Evolutionary conservation across 768 basidiomycete genomes (phyloP).

Genomic region (Lentinus tigrinus): DNA sequence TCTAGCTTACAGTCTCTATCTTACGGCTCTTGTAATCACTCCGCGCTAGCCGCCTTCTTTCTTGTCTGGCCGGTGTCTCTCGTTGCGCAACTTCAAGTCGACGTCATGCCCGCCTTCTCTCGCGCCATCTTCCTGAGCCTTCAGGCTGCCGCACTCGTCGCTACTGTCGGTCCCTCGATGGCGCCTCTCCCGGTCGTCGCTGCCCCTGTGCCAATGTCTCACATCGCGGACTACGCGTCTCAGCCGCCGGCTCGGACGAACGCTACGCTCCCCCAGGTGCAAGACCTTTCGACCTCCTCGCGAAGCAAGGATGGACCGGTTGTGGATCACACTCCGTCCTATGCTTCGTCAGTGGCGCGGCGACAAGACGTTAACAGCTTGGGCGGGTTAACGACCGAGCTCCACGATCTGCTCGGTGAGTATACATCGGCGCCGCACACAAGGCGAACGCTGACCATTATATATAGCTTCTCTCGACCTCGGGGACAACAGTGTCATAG

Average conservation of each 20-base stretch:
- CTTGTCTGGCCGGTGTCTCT: neutral
- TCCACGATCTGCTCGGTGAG: too few relatives aligned
- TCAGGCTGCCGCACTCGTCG: conserved; percentile 39
- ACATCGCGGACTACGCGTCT: conserved; percentile 19
- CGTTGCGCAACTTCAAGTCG: conserved; percentile 6
- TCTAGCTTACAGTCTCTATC: conserved; percentile 14
- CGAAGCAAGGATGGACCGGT: neutral
- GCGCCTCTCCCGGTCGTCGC: conserved; percentile 24
- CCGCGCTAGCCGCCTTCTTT: conserved; percentile 19
- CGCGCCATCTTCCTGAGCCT: conserved; percentile 41
- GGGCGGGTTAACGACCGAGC: neutral
- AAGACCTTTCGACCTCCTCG: neutral
- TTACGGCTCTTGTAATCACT: conserved; percentile 15
- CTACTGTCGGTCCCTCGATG: conserved; percentile 31
- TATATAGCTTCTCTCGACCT: too few relatives aligned
- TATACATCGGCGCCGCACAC: too few relatives aligned
- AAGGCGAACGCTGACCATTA: too few relatives aligned
- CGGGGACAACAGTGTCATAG: neutral
- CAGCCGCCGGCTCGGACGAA: conserved; percentile 16
- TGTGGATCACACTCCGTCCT: conserved; percentile 7
- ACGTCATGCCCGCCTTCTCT: conserved; percentile 34
- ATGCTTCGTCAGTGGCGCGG: neutral
- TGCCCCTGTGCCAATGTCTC: conserved; percentile 25
- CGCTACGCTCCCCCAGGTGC: neutral
- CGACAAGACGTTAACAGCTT: neutral